Base-by-base conservation (phyloP, 1,139 yeast genomes). In the Scheffersomyces parashehatae region DNA sequence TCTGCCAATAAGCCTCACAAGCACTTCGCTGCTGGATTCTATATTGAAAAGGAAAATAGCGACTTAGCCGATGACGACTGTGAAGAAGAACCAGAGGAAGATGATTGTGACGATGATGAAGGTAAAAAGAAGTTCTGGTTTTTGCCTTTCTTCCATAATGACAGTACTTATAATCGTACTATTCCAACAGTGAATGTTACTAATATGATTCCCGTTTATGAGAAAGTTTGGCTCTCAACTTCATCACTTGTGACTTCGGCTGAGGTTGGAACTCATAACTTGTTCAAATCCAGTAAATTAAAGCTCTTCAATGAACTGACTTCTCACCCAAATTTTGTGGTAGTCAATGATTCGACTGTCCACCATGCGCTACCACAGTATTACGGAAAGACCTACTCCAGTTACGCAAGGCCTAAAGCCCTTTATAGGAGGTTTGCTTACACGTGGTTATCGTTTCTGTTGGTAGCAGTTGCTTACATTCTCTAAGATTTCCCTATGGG, bases 131-230 rank as follows among this genome's bases (percentile, higher is more conserved):
- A 16, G 26, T 42, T 44, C 30, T 49, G 53, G 54, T 48, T 50
- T 33, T 50, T 45, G 45, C 53, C 54, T 10, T 50, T 50, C 30
- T 26, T 43, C 9, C 35, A 35, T n/a, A 33, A 35, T 16, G 13
- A 35, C n/a, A 30, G 24, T 13, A 31, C n/a, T 26, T 16, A 15
- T 4, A 37, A 34, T 16, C 41, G 29, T 34, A 31, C 24, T 14
- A 15, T 14, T n/a, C 10, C 15, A 10, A 31, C 12, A 5, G 15
- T 5, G n/a, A 31, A 31, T 31, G 15, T 20, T 4, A 13, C 35
- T n/a, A 6, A 20, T 7, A 6, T 20, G 5, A 9, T 3, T 3
- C 26, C 26, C 26, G 9, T 20, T 20, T 28, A 14, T 31, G 39
- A 34, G 29, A 33, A 37, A 20, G 36, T 46, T n/a, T 45, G 40